Evolutionary conservation across 345 rosid genomes (phyloP), one percentile per base, ranked within the genome.

Genomic region (Odontarrhena argentea): DNA sequence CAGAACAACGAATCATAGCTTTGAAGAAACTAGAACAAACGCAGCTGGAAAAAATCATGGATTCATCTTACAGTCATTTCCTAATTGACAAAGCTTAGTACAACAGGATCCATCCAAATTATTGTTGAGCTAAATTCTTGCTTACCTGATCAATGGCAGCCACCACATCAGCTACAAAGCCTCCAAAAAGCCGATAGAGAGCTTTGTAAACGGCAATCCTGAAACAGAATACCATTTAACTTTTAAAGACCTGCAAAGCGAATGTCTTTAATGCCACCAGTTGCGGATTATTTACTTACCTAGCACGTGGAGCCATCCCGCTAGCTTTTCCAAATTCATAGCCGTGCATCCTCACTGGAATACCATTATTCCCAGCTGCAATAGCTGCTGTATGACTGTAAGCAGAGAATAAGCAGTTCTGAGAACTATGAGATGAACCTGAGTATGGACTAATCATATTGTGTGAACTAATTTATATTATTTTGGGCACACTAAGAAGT

Each of bases 251-350:
- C 36, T 3, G 42, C 63, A n/a, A 51, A 46, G 18, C 18, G 28
- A 12, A 36, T 51, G 11, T 12, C 26, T 49, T 52, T 8, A 43
- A 55, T 32, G 30, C 41, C 49, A 36, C 28, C 32, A 41, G 26
- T 32, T 15, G 3, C 25, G n/a, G 26, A 37, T 52, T 28, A 44
- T 63, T 70, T 63, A 58, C 65, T 15, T 77, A 91, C 99, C 99
- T 87, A 45, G 99, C 96, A 72, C 99, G 95, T 47, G 99, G 99
- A 77, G 99, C 99, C 99, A 94, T 94, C 43, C 99, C 99, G 18
- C 99, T 94, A n/a, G 99, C 99, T 86, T 82, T 94, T 41, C 99
- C 99, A 78, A 91, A 94, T 69, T 94, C 99, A 82, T 94, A 82
- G 63, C 99, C 99, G 15, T 83, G 81, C 78, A 88, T 68, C 80